These are phyloP conservation scores for Emmonsia crescens DNA, from an alignment of 2,329 filamentous ascomycete species.

Conservation along the genomic window DNA sequence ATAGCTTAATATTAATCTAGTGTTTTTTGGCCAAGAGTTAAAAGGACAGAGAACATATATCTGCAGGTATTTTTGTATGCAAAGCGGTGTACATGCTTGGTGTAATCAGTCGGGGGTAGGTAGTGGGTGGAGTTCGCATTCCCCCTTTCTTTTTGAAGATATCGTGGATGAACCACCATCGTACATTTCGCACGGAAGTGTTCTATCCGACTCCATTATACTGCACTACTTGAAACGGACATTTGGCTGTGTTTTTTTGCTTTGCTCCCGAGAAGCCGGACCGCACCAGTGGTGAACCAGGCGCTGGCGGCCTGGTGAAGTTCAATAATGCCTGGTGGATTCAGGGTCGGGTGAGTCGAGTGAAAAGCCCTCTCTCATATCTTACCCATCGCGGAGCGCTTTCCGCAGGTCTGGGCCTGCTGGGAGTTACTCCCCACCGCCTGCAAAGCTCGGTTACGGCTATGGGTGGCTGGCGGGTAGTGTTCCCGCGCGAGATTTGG, in stretches of 20 bases:
- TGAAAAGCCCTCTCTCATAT: neutral
- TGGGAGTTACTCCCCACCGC: neutral
- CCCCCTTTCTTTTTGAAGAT: neutral
- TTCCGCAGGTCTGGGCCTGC: neutral
- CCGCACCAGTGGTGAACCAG: neutral
- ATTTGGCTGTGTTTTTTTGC: neutral
- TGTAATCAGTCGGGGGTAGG: too few relatives aligned
- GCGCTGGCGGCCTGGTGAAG: neutral
- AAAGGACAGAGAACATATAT: too few relatives aligned
- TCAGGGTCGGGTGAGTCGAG: too few relatives aligned
- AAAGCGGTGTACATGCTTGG: too few relatives aligned
- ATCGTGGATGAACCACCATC: too few relatives aligned
- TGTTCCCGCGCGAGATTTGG: too few relatives aligned
- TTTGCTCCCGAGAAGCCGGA: neutral
- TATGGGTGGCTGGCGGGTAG: neutral
- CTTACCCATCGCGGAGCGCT: neutral
- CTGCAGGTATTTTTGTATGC: too few relatives aligned
- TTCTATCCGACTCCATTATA: neutral
- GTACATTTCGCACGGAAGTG: too few relatives aligned
- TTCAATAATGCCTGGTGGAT: too few relatives aligned
- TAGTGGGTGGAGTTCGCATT: too few relatives aligned
- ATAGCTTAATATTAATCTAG: too few relatives aligned
- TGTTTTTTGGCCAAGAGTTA: too few relatives aligned
- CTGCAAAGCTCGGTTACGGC: neutral
- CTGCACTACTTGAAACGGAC: neutral